These are phyloP conservation scores for Clonostachys rhizophaga DNA, from an alignment of 2,329 filamentous ascomycete genomes.

Conservation along the genomic window DNA sequence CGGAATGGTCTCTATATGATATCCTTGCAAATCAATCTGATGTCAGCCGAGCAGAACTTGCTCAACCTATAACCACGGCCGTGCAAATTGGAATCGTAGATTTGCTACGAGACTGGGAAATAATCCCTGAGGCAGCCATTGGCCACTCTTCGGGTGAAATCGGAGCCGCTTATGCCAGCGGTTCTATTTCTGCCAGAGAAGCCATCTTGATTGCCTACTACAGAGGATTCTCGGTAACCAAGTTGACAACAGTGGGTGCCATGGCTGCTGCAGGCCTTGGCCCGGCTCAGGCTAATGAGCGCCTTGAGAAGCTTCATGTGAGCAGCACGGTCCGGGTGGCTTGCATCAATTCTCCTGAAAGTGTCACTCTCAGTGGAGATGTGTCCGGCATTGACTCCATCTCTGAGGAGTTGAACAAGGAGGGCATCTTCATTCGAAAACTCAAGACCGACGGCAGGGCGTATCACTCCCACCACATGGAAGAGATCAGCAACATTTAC, in stretches of 20 bases:
- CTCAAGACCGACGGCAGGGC: conserved; percentile 26
- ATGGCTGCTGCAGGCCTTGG: conserved; percentile 35
- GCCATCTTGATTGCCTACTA: conserved; percentile 32
- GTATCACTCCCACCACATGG: conserved; percentile 34
- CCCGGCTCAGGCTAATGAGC: not conserved
- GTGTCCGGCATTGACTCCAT: conserved; percentile 2
- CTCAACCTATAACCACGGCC: conserved; percentile 34
- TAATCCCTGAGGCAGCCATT: conserved; percentile 25
- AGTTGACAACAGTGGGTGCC: conserved; percentile 10
- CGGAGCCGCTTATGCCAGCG: conserved; percentile 34
- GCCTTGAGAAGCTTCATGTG: conserved; percentile 16
- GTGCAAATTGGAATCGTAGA: conserved; percentile 37
- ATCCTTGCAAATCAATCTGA: conserved; percentile 8
- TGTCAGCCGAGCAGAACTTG: conserved; percentile 13
- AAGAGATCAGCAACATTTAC: conserved; percentile 14
- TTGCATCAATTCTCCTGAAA: conserved; percentile 27
- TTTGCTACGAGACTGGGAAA: conserved; percentile 19
- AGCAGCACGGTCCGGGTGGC: conserved; percentile 20
- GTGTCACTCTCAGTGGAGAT: conserved; percentile 28
- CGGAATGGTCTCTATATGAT: conserved; percentile 10
- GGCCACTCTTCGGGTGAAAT: conserved; percentile 40
- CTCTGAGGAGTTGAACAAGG: conserved; percentile 7
- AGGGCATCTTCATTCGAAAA: conserved; percentile 16
- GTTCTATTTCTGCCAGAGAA: conserved; percentile 22
- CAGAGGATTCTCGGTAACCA: conserved; percentile 19